Evolutionary conservation across 345 rosid species (phyloP).

Genomic region (Triadica sebifera): DNA sequence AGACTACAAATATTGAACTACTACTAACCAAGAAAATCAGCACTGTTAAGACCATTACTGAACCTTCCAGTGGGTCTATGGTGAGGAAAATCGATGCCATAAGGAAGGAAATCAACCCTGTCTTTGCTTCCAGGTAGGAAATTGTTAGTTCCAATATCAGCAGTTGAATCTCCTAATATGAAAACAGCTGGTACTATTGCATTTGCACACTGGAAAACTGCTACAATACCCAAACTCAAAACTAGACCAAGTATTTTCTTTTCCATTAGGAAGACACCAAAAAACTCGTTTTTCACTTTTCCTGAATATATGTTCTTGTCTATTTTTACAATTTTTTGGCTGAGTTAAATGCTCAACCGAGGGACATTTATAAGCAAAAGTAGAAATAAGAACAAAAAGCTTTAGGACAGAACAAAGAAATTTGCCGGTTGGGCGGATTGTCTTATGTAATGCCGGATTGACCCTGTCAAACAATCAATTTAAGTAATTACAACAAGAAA

Average conservation of each 20-base stretch:
- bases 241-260: conserved; percentile 3
- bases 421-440: not conserved
- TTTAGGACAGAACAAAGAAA: not conserved
- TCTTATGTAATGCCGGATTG: no score
- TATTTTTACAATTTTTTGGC: no score
- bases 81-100: conserved; percentile 64
- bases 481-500: no score
- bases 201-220: conserved; percentile 18
- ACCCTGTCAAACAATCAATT: no score
- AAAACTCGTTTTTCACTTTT: no score
- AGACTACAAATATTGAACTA: no score
- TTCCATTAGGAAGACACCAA: conserved; percentile 29
- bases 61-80: conserved; percentile 66
- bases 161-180: conserved; percentile 54
- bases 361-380: conserved; percentile 16
- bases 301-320: no score
- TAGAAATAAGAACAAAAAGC: not conserved
- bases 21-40: conserved; percentile 48
- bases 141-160: conserved; percentile 56
- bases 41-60: conserved; percentile 62
- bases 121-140: conserved; percentile 35
- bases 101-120: conserved; percentile 40
- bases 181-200: conserved; percentile 39
- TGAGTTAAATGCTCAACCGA: not conserved
- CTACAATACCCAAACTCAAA: conserved; percentile 12